Conservation (phyloP, 2,329 filamentous ascomycete genomes). For the Ilyonectria sp. region DNA sequence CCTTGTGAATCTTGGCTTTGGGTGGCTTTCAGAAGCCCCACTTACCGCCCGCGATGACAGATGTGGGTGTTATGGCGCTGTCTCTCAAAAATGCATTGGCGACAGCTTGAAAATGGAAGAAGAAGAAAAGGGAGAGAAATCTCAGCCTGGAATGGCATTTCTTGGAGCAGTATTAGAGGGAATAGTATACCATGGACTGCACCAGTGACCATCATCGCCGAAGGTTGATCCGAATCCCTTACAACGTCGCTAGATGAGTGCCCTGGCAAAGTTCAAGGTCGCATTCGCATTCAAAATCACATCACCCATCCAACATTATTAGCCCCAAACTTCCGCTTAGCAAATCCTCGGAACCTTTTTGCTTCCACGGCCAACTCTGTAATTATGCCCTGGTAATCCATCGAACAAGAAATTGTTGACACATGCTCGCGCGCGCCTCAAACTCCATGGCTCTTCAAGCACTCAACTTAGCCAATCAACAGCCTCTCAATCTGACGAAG, state of each 20-base stretch:
- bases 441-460: neutral
- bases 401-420: neutral
- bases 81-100: neutral
- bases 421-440: neutral
- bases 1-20: neutral
- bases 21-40: neutral
- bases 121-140: too few species aligned
- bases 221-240: slow-evolving; percentile 1
- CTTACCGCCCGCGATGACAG: slow-evolving; percentile 12
- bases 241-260: slow-evolving; percentile 1
- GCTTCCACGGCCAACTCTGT: neutral
- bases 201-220: neutral
- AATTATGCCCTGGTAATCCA: neutral
- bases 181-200: neutral
- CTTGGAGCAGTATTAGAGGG: neutral
- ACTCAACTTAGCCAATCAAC: neutral
- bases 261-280: neutral
- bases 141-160: too few species aligned
- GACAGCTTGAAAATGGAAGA: neutral
- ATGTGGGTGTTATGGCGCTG: neutral
- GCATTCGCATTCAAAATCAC: neutral
- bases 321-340: neutral
- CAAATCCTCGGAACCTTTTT: neutral
- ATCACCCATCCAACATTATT: neutral
- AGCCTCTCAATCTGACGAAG: neutral